These are phyloP conservation scores for Nasturtium officinale DNA, from an alignment of 345 rosid species.

Conservation along the genomic window DNA sequence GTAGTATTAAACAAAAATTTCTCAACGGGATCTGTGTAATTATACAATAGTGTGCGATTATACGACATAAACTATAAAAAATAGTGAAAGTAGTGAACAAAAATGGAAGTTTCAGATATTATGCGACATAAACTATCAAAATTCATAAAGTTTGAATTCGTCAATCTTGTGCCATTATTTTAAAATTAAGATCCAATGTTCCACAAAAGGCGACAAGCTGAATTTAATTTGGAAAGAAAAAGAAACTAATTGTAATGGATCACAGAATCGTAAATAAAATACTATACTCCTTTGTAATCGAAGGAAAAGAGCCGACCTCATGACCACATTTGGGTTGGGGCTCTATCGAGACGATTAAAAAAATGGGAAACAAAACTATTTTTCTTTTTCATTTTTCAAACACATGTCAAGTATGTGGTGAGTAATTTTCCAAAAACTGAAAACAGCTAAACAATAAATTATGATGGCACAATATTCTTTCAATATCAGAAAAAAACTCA, in stretches of 20 bases:
- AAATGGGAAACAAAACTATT: neutral
- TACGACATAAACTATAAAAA: too few species aligned
- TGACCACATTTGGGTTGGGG: neutral
- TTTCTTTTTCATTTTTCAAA: neutral
- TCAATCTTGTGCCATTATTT: neutral
- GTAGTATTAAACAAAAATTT: too few species aligned
- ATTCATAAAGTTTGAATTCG: too few species aligned
- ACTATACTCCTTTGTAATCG: neutral
- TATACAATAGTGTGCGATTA: too few species aligned
- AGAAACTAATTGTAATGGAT: neutral
- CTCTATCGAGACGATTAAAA: neutral
- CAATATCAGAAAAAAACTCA: neutral
- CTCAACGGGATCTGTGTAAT: too few species aligned
- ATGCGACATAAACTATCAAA: too few species aligned
- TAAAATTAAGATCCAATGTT: neutral
- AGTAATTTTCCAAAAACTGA: neutral
- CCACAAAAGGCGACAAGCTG: neutral
- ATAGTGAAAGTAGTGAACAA: too few species aligned
- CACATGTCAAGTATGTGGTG: neutral
- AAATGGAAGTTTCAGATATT: too few species aligned
- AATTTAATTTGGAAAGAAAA: neutral
- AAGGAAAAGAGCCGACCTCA: constrained; percentile 16
- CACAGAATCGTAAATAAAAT: neutral
- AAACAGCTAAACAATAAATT: neutral
- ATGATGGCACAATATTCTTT: neutral